These are phyloP conservation scores for Talaromyces amestolkiae DNA, from an alignment of 2,329 filamentous ascomycete genomes.

Conservation along the genomic window DNA sequence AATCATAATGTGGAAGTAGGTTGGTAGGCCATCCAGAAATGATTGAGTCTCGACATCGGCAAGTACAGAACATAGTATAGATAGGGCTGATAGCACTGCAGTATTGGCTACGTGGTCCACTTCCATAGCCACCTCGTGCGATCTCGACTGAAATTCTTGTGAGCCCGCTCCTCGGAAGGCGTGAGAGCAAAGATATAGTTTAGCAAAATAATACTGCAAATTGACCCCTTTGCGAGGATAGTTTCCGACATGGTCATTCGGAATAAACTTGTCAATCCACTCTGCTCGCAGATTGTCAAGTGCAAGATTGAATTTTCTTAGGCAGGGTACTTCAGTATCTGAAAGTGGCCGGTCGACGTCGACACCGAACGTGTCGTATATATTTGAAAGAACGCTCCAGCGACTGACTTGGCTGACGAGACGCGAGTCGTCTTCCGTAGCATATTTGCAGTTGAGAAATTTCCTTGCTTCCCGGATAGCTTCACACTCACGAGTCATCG, in stretches of 20 bases:
- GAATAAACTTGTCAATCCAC: slow-evolving; percentile 20
- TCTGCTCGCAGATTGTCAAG: slow-evolving; percentile 23
- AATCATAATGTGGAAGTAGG: slow-evolving; percentile 42
- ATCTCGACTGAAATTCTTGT: slow-evolving; percentile 22
- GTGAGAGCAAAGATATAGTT: slow-evolving; percentile 47
- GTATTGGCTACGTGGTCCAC: slow-evolving; percentile 39
- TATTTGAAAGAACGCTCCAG: slow-evolving; percentile 33
- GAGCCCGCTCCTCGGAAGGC: slow-evolving; percentile 37
- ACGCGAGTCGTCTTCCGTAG: slow-evolving; percentile 33
- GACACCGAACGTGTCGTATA: slow-evolving; percentile 34
- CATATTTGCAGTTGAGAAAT: slow-evolving; percentile 31
- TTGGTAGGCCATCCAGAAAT: slow-evolving; percentile 35
- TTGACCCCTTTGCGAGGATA: slow-evolving; percentile 47
- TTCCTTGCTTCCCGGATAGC: slow-evolving; percentile 29
- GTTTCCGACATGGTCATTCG: slow-evolving; percentile 41
- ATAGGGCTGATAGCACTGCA: slow-evolving; percentile 35
- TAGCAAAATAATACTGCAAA: slow-evolving; percentile 48
- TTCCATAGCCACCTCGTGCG: slow-evolving; percentile 23
- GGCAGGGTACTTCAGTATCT: slow-evolving; percentile 20
- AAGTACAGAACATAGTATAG: slow-evolving; percentile 34
- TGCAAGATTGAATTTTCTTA: slow-evolving; percentile 20
- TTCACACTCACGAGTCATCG: slow-evolving; percentile 37
- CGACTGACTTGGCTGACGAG: slow-evolving; percentile 35
- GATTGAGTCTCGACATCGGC: slow-evolving; percentile 36
- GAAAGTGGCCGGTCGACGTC: slow-evolving; percentile 29